phyloP scores from a whole-genome alignment of 23 red algal species.

The Rhodosorus marinus region DNA sequence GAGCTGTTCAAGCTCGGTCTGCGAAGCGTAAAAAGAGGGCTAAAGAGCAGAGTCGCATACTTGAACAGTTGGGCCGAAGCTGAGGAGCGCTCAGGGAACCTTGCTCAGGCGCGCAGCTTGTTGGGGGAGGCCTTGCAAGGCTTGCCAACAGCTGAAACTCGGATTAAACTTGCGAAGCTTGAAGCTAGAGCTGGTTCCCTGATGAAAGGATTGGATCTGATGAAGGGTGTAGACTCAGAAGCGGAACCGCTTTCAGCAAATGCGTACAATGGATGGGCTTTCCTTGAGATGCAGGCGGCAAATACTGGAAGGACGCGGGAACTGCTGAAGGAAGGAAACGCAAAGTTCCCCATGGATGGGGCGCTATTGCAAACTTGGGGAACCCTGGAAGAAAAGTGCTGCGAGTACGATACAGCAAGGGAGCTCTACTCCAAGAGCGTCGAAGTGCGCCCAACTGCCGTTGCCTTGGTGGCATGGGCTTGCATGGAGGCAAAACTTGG shows the following conservation, averaged over 20 bases:
- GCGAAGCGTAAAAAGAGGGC: too few species aligned
- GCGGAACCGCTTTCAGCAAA: conserved; percentile 11
- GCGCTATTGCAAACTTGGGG: conserved; percentile 51
- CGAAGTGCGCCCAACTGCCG: conserved; percentile 25
- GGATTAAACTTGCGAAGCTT: conserved; percentile 44
- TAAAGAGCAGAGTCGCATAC: too few species aligned
- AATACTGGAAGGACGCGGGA: conserved; percentile 22
- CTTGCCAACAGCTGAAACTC: conserved; percentile 13
- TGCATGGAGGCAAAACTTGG: conserved; percentile 46
- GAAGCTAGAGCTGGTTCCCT: conserved; percentile 24
- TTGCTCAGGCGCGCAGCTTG: conserved; percentile 31
- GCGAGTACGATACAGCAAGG: conserved; percentile 34
- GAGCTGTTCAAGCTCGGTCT: conserved; percentile 55
- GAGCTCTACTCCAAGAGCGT: conserved; percentile 35
- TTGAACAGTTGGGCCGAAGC: conserved; percentile 61
- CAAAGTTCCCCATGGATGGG: conserved; percentile 18
- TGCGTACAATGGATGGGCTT: conserved; percentile 70
- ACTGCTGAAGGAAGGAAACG: conserved; percentile 27
- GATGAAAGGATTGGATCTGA: conserved; percentile 21
- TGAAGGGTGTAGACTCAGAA: conserved; percentile 26
- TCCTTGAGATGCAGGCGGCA: conserved; percentile 41
- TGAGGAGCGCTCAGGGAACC: conserved; percentile 62
- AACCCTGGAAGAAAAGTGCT: conserved; percentile 29
- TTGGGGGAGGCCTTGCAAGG: conserved; percentile 47
- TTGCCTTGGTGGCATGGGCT: conserved; percentile 92